These are phyloP conservation scores for Kodamaea kaohsiungensis DNA, from an alignment of 805 yeast species.

Conservation along the genomic window DNA sequence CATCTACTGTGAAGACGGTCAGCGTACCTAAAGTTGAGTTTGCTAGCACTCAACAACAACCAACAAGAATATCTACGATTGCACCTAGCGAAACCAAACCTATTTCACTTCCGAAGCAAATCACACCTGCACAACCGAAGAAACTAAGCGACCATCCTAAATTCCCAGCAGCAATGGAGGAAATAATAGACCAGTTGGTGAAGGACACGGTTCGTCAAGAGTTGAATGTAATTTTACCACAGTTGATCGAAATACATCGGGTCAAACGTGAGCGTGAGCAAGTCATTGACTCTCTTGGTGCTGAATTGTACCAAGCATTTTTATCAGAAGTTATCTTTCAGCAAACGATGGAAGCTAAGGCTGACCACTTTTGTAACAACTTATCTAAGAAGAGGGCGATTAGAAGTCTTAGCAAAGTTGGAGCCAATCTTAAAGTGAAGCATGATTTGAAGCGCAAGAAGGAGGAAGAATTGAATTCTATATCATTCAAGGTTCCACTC, in stretches of 20 bases:
- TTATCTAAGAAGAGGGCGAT: slow-evolving; percentile 33
- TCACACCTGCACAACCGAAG: not conserved
- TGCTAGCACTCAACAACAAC: not conserved
- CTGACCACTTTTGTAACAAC: slow-evolving; percentile 40
- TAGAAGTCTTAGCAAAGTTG: slow-evolving; percentile 28
- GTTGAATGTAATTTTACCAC: slow-evolving; percentile 24
- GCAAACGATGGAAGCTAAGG: slow-evolving; percentile 42
- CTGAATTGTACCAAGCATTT: slow-evolving; percentile 60
- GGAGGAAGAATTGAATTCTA: slow-evolving; percentile 28
- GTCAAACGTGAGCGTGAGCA: slow-evolving; percentile 19
- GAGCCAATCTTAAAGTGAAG: slow-evolving; percentile 24
- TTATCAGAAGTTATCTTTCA: slow-evolving; percentile 56
- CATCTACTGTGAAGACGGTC: not conserved
- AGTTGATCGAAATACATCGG: slow-evolving; percentile 23
- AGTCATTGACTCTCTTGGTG: slow-evolving; percentile 41
- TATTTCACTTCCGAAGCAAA: not conserved
- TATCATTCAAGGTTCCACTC: slow-evolving; percentile 23
- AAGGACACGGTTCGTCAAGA: slow-evolving; percentile 25
- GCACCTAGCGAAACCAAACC: slow-evolving; percentile 2
- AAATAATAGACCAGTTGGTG: slow-evolving; percentile 23
- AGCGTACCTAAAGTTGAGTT: slow-evolving; percentile 1
- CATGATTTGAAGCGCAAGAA: slow-evolving; percentile 32
- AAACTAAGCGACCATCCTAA: slow-evolving; percentile 25
- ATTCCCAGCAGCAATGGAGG: slow-evolving; percentile 29
- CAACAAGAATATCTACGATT: not conserved